Base-by-base conservation (phyloP, 371 early-diverging fungal genomes). In the Rhizopus sp. region DNA sequence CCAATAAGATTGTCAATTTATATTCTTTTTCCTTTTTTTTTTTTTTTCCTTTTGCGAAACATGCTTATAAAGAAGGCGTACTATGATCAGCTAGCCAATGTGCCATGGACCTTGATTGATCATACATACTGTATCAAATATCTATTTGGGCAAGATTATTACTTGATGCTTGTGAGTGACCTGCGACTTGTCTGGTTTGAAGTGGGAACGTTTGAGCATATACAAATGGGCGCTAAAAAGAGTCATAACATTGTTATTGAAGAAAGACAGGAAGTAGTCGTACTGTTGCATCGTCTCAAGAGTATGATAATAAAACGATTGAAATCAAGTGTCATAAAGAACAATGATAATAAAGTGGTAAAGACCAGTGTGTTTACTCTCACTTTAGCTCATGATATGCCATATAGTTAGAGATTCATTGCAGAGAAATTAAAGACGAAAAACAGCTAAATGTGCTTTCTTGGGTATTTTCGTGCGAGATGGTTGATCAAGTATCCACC, bases 161-260 rank as follows among this genome's bases (percentile, higher is more conserved):
- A 63, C 31, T 23, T 59, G 7, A 10, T 63, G 16, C 6, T 63
- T 5, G 32, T 59, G 0, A 63, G 55, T 29, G 59, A 63, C 39
- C 23, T 63, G 13, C 9, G 47, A 15, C n/a, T 54, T 17, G 64
- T 55, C n/a, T 63, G 64, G 64, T 59, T 57, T 49, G 63, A 63
- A 53, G 54, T 50, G 12, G 57, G 63, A 3, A 30, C 46, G 35
- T 7, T 46, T 16, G 46, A 46, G 12, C 17, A 23, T 7, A 17
- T 53, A 17, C 32, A 53, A 53, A 40, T 49, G 54, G 6, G 53
- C 49, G 33, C 53, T 48, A 37, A 35, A 35, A 17, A 52, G 42
- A n/a, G 53, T 3, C 60, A 31, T 10, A 53, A 34, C 10, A 53
- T 60, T 34, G 60, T 53, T n/a, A 60, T 60, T 48, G 60, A 60